Conservation (phyloP, 768 basidiomycete species). For the Psilocybe azurescens region DNA sequence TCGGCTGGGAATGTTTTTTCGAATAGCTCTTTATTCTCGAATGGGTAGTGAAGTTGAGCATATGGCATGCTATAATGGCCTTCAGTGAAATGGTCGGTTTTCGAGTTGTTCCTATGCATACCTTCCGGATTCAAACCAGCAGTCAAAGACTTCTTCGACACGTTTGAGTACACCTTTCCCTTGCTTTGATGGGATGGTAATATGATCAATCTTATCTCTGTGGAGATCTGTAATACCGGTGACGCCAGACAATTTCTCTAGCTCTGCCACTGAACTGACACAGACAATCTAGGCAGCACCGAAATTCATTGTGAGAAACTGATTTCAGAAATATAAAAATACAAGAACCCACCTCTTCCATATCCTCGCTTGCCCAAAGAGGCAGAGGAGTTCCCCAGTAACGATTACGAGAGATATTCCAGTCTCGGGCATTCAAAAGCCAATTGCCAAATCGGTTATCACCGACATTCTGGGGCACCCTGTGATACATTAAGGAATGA, state of each 20-base stretch:
- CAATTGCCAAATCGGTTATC: conserved; percentile 96
- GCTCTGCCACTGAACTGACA: conserved; percentile 85
- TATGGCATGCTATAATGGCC: conserved; percentile 85
- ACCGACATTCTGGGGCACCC: conserved; percentile 92
- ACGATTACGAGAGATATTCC: conserved; percentile 98
- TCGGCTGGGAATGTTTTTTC: conserved; percentile 90
- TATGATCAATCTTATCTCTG: conserved; percentile 92
- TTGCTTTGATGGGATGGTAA: conserved; percentile 91
- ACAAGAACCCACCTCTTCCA: conserved; percentile 69
- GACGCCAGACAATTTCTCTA: conserved; percentile 85
- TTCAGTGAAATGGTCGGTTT: conserved; percentile 10
- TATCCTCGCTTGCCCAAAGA: conserved; percentile 93
- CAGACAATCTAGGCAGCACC: conserved; percentile 66
- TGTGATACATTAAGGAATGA: conserved; percentile 31
- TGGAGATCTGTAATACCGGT: conserved; percentile 89
- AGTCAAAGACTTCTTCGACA: conserved; percentile 98
- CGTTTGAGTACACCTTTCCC: conserved; percentile 89
- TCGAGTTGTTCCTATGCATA: conserved; percentile 37
- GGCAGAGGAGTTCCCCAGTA: conserved; percentile 99
- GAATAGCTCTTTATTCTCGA: conserved; percentile 93
- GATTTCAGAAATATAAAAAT: not conserved
- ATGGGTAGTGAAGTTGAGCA: conserved; percentile 96
- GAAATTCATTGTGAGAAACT: not conserved
- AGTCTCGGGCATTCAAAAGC: conserved; percentile 98
- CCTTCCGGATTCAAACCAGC: conserved; percentile 99